Evolutionary conservation across 345 rosid genomes (phyloP).

Genomic region (Acer yangbiense): DNA sequence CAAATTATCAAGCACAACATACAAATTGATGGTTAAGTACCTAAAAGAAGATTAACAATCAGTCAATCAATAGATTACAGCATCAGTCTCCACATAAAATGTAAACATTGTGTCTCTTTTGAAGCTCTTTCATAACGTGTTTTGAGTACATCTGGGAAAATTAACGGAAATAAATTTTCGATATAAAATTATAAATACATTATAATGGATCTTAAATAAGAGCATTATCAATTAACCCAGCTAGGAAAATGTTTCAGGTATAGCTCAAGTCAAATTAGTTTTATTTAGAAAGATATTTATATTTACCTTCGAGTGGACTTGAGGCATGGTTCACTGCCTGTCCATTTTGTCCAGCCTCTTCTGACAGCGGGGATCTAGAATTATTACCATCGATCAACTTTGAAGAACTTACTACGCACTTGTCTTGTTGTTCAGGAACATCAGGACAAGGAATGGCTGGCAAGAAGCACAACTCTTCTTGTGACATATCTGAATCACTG

Average conservation of each 20-base stretch:
- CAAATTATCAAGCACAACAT: constrained; percentile 27
- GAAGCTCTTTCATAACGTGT: neutral
- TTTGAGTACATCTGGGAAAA: neutral
- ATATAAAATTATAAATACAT: neutral
- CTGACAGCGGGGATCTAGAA: constrained; percentile 82
- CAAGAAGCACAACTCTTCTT: constrained; percentile 90
- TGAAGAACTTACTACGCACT: constrained; percentile 55
- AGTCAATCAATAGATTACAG: neutral
- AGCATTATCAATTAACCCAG: constrained; percentile 1
- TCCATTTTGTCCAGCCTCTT: constrained; percentile 79
- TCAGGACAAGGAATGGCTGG: constrained; percentile 91
- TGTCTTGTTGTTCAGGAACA: constrained; percentile 66
- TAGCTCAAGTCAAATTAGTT: constrained; percentile 10
- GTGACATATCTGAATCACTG: constrained; percentile 97
- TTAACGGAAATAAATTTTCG: neutral
- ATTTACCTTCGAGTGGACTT: constrained; percentile 83
- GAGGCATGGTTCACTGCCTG: constrained; percentile 54
- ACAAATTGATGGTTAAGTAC: neutral
- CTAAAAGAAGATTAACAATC: constrained; percentile 8
- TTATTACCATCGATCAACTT: constrained; percentile 69
- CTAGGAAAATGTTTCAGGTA: constrained; percentile 1
- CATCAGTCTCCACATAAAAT: neutral
- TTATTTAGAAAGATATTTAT: constrained; percentile 28
- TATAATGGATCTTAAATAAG: neutral
- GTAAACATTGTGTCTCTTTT: neutral